Base-by-base conservation (phyloP, 345 rosid genomes). In the Camelina hispida region DNA sequence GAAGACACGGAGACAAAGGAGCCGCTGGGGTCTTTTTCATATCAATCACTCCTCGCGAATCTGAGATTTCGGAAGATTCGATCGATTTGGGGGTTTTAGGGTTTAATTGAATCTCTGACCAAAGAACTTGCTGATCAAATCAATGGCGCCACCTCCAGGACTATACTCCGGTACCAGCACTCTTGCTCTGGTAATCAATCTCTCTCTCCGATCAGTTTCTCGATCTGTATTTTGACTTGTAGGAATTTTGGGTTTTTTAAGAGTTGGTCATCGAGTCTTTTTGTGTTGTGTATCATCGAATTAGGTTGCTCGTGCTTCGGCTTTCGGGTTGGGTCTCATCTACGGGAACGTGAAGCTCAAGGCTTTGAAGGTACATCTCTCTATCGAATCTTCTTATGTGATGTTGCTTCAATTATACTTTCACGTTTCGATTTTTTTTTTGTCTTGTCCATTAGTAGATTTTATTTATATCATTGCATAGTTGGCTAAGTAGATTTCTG, bases 101-200 rank as follows among this genome's bases (percentile, higher is more conserved):
- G 81, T 72, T 78, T 78, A 59, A 25, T 25, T 25, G 3, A 42
- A 37, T 77, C 28, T 15, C 28, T 25, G 71, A 23, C 71, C 50
- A 63, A 50, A 40, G 69, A 75, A 60, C 22, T 11, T 38, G 48
- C 30, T 43, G 28, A 23, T 2, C 3, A 4, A 7, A 64, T 51
- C 60, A 62, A 85, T 85, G 89, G 78, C 87, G 54, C 85, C 85
- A 62, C 91, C 89, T 68, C 91, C 91, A 38, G 94, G 93, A 48
- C 97, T 84, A 48, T 87, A 87, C 83, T 89, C 97, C 83, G 95
- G 97, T 69, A 73, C 77, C 71, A 87, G 97, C 87, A 85, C 95
- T 23, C 85, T 91, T 42, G 91, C 97, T 35, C 82, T 89, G 83
- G 93, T 88, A 85, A 85, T 25, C 42, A 68, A 2, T 56, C 6